Base-by-base conservation (phyloP, 805 yeast species). In the Cyberlindnera misumaiensis region DNA sequence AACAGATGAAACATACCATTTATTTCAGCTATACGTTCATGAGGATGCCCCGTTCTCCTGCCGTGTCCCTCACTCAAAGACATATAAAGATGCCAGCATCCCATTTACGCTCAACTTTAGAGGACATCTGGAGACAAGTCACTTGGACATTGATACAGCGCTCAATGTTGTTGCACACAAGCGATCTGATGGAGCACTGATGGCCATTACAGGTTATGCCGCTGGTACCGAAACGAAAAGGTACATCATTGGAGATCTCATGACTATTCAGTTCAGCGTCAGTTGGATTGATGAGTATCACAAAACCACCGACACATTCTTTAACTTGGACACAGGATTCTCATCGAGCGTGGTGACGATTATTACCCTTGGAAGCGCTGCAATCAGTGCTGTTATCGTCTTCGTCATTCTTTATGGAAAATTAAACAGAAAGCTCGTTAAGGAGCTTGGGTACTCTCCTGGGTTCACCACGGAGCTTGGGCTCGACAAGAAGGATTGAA, bases 1-100 rank as follows among this genome's bases (percentile, higher is more conserved):
- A 35, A 66, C 72, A 11, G 90, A 83, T 56, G 81, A 78, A 47
- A 51, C 76, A 30, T 83, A 72, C 53, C 93, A 83, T 52, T 55
- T 83, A 42, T 80, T 83, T 57, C 90, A 83, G 60, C 63, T 83
- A 34, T 83, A 83, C 54, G 63, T 83, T 31, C 93, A 83, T 56
- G 82, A 83, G 53, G 93, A 83, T 55, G 77, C 73, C 8, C 93
- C 93, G 22, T 75, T 78, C 53, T 71, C 83, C 34, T 83, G 93
- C 56, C 64, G 81, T 39, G 47, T 80, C 9, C 82, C 83, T 4
- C 56, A 75, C 41, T 60, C 71, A 14, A 42, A 36, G 28, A 37
- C 52, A 1, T 25, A 62, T 62, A 28, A 60, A 30, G 63, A 69
- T 27, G 68, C 46, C 2, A 46, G 31, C n/a, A 61, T 81, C 11